Evolutionary conservation across 371 early-diverging fungal genomes (phyloP).

Genomic region (Apophysomyces trapeziformis): DNA sequence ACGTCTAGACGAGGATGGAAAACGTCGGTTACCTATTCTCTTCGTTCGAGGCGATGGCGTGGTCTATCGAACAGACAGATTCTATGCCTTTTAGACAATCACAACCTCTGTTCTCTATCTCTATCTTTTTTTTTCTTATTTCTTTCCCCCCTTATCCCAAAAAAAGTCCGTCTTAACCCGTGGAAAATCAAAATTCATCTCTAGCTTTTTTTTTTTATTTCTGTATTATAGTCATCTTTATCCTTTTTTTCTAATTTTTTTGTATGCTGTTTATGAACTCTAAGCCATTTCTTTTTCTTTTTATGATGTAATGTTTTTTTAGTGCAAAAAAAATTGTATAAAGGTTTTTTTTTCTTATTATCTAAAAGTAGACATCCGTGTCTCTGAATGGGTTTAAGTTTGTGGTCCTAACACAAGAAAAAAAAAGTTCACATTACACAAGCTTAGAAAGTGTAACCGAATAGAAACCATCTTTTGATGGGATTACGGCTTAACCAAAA

Average conservation of each 20-base stretch:
- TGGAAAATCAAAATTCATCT: no score
- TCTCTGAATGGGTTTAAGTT: neutral
- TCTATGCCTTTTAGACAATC: slow-evolving; percentile 11
- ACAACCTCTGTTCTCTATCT: neutral
- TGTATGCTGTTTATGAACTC: no score
- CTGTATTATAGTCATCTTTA: no score
- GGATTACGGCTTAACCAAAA: no score
- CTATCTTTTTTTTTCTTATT: neutral
- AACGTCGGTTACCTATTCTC: slow-evolving; percentile 19
- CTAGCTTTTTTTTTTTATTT: no score
- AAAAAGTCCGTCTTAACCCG: no score
- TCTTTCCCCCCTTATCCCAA: neutral
- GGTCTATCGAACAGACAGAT: slow-evolving; percentile 26
- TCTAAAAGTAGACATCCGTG: neutral
- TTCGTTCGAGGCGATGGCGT: slow-evolving; percentile 26
- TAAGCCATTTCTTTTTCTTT: neutral
- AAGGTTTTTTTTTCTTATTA: slow-evolving; percentile 1
- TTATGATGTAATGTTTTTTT: slow-evolving; percentile 11
- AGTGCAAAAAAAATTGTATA: slow-evolving; percentile 1
- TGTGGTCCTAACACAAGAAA: no score
- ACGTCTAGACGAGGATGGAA: slow-evolving; percentile 3
- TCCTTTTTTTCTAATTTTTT: no score
- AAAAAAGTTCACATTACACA: neutral
- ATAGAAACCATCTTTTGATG: no score
- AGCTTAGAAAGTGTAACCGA: no score